phyloP scores from a whole-genome alignment of 2,329 filamentous ascomycete species.

The Didymellaceae sp. region DNA sequence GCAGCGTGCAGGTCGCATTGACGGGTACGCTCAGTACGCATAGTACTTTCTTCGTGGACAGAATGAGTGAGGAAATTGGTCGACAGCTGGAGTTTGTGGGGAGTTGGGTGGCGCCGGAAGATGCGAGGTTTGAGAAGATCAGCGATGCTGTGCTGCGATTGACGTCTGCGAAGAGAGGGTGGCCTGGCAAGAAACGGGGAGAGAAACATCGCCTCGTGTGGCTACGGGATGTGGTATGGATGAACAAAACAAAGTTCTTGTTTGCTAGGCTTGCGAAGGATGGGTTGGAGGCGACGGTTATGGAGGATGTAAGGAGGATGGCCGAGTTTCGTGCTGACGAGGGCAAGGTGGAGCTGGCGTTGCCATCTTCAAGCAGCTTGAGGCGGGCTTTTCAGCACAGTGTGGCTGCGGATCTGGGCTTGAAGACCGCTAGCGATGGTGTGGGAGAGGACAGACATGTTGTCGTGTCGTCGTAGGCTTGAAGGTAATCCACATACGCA shows the following conservation, averaged over 20 bases:
- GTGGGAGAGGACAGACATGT: slow-evolving; percentile 1
- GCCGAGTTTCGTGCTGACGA: background rate
- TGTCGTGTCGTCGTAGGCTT: background rate
- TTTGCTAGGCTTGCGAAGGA: background rate
- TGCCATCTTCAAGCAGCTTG: background rate
- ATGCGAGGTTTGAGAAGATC: background rate
- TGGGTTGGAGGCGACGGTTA: background rate
- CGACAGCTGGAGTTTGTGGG: background rate
- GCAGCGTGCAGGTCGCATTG: background rate
- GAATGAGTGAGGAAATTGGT: background rate
- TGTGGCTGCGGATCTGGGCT: slow-evolving; percentile 1
- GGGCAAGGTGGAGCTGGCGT: background rate
- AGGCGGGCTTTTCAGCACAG: slow-evolving; percentile 4
- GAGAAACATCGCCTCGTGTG: background rate
- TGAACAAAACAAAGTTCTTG: background rate
- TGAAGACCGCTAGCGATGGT: background rate
- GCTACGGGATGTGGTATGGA: background rate
- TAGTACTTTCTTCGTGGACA: background rate
- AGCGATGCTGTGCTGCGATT: background rate
- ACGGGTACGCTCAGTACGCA: slow-evolving; percentile 1
- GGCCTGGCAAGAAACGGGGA: background rate
- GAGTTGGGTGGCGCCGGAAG: background rate
- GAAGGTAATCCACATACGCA: background rate
- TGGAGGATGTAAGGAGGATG: background rate
- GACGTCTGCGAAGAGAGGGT: background rate